Percentiles rank a stretch among this genome's conserved stretches.
These are phyloP conservation scores for Talaromyces sp. DNA, from an alignment of 2,329 filamentous ascomycete species.

Conservation along the genomic window DNA sequence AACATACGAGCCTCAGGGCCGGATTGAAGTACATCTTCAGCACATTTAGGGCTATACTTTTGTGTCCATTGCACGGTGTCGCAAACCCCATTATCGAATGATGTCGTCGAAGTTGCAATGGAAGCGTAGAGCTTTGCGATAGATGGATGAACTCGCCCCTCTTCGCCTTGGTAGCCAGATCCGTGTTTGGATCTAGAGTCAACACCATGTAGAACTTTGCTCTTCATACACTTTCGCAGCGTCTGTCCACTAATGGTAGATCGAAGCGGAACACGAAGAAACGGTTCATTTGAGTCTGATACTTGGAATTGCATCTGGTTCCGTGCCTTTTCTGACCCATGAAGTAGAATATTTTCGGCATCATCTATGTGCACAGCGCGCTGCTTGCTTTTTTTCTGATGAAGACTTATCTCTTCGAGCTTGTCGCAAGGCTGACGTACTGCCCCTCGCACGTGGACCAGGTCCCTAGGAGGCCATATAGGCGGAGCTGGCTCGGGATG, in stretches of 20 bases:
- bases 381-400: constrained; percentile 42
- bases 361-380: constrained; percentile 33
- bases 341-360: constrained; percentile 35
- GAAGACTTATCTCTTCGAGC: constrained; percentile 14
- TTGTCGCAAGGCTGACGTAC: background rate
- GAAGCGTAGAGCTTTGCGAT: constrained; percentile 59
- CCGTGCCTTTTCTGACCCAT: constrained; percentile 15
- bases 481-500: constrained; percentile 35
- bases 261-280: constrained; percentile 33
- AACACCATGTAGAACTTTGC: constrained; percentile 30
- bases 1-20: constrained; percentile 69
- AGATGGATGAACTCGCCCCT: constrained; percentile 53
- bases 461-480: constrained; percentile 40
- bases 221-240: constrained; percentile 31
- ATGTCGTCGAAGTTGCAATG: constrained; percentile 64
- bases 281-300: constrained; percentile 4
- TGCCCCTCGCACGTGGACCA: constrained; percentile 53
- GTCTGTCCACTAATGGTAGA: constrained; percentile 32
- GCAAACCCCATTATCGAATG: constrained; percentile 76
- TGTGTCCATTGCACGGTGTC: constrained; percentile 73
- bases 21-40: constrained; percentile 71
- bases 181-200: constrained; percentile 13
- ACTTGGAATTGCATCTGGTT: constrained; percentile 5
- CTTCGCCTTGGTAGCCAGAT: constrained; percentile 12
- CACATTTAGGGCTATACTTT: constrained; percentile 74